Evolutionary conservation across 345 rosid species (phyloP), one percentile per base, ranked within the genome.

Genomic region (Jatropha curcas): DNA sequence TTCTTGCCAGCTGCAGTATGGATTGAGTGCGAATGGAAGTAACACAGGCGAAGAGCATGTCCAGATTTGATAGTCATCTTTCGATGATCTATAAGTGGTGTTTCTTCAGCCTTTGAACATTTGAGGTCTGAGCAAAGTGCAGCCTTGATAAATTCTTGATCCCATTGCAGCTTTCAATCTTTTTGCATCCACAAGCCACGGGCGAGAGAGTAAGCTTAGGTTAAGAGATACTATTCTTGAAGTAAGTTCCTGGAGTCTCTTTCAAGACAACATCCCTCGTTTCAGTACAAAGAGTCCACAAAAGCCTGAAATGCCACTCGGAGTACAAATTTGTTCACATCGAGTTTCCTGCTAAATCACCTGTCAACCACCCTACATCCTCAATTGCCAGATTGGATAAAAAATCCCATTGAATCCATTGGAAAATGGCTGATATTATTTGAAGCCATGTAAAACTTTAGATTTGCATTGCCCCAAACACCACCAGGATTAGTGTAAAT

Each of bases 271-370:
- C 76, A 45, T 82, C 87, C 65, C 59, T 79, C 17, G 89, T 76
- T 64, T 86, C 86, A 0, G 57, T 53, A n/a, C 4, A 55, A 83
- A 4, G 84, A 80, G 50, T 78, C 73, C 68, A 58, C 57, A 0
- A n/a, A n/a, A n/a, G 82, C 76, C 56, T 78, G 84, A 64, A 73
- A 28, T 2, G 83, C 76, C 41, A 84, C 84, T 56, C n/a, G n/a
- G n/a, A n/a, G n/a, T n/a, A n/a, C n/a, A n/a, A n/a, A n/a, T n/a
- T 46, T 72, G 65, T 78, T 82, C 84, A n/a, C n/a, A n/a, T n/a
- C n/a, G n/a, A n/a, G n/a, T n/a, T 58, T 84, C 89, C 68, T 82
- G 89, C 51, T 82, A 65, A 7, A 70, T n/a, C n/a, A n/a, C n/a
- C 66, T 33, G 80, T 86, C 5, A 34, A n/a, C 13, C 78, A n/a